Evolutionary conservation across 108 stramenopile genomes (phyloP).

Genomic region (Nannochloropsis gaditana): DNA sequence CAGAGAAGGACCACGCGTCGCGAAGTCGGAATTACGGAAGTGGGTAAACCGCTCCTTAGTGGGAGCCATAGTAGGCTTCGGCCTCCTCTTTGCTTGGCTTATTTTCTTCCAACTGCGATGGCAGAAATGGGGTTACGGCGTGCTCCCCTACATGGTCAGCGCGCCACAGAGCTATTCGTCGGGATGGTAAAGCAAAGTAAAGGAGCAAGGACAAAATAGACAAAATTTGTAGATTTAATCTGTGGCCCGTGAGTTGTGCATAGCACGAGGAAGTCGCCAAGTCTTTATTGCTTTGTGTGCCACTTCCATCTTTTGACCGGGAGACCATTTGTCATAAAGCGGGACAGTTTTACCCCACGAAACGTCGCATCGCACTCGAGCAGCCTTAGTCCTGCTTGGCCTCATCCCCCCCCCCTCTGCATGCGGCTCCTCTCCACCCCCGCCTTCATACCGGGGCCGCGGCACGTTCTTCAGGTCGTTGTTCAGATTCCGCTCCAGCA

Average conservation of each 20-base stretch:
- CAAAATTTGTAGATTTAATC: too few relatives aligned
- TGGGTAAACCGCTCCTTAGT: background rate
- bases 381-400: background rate
- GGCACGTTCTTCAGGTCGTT: background rate
- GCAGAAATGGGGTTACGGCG: background rate
- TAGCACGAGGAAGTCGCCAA: too few relatives aligned
- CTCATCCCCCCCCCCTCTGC: background rate
- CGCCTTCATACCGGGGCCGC: background rate
- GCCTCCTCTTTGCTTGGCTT: background rate
- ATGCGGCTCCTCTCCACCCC: background rate
- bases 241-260: too few relatives aligned
- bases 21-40: background rate
- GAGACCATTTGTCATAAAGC: too few relatives aligned
- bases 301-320: too few relatives aligned
- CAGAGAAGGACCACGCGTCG: too few relatives aligned
- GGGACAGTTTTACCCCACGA: too few relatives aligned
- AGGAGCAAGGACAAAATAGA: background rate
- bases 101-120: constrained; percentile 18
- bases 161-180: constrained; percentile 1
- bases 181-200: background rate
- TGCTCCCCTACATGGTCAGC: background rate
- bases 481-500: constrained; percentile 1
- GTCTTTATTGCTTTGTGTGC: too few relatives aligned
- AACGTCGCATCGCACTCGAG: too few relatives aligned
- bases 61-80: background rate